phyloP scores from a whole-genome alignment of 1,284 basidiomycete species.

The Trametes hirsuta region DNA sequence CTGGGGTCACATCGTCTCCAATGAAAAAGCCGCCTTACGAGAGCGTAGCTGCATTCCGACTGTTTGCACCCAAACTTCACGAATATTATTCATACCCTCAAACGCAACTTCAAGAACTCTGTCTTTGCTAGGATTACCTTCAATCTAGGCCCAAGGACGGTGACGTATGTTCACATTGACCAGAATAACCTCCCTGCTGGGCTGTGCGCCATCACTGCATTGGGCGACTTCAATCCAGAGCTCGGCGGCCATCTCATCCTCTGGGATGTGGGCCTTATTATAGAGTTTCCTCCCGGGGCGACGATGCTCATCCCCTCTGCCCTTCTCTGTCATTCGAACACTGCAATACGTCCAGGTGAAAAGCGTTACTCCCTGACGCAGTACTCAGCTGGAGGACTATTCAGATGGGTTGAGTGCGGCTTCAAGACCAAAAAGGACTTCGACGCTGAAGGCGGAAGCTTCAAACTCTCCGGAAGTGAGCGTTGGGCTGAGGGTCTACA shows the following conservation, averaged over 20 bases:
- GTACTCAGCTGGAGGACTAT: slow-evolving; percentile 30
- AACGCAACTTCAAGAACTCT: background rate
- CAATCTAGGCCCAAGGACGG: background rate
- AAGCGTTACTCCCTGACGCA: slow-evolving; percentile 29
- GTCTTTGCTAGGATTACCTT: background rate
- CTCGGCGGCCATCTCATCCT: slow-evolving; percentile 34
- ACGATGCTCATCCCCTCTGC: slow-evolving; percentile 34
- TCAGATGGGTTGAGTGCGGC: slow-evolving; percentile 32
- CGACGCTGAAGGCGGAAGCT: background rate
- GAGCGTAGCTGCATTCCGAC: background rate
- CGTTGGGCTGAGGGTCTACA: background rate
- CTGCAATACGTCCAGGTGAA: slow-evolving; percentile 24
- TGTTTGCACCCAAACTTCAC: background rate
- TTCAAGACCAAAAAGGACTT: background rate
- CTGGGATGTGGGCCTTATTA: slow-evolving; percentile 27
- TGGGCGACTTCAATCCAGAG: slow-evolving; percentile 28
- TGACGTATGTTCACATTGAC: slow-evolving; percentile 22
- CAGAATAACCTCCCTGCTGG: slow-evolving; percentile 25
- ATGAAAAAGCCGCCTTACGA: no score
- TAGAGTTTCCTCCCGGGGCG: slow-evolving; percentile 30
- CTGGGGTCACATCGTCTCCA: background rate
- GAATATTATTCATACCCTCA: background rate
- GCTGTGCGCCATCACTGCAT: slow-evolving; percentile 28
- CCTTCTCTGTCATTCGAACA: slow-evolving; percentile 31
- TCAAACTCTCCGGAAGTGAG: background rate